Evolutionary conservation across 1,139 yeast genomes (phyloP).

Genomic region (Taiozyma sp.): DNA sequence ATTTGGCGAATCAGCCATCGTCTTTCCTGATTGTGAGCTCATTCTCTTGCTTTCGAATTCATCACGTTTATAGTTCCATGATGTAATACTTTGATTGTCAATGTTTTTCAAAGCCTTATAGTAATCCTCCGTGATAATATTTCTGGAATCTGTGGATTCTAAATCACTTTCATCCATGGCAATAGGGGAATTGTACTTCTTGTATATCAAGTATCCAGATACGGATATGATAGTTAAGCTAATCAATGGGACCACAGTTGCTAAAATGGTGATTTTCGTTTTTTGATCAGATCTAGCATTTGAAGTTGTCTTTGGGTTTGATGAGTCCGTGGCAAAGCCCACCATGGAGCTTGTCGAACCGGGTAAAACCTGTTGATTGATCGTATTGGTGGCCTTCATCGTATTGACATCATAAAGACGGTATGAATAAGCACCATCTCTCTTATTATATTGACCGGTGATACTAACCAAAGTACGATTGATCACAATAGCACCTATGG

Average conservation of each 20-base stretch:
- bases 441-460: slow-evolving; percentile 9
- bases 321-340: neutral
- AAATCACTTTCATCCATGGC: slow-evolving; percentile 6
- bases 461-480: slow-evolving; percentile 35
- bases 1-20: neutral
- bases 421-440: slow-evolving; percentile 19
- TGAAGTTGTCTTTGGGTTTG: neutral
- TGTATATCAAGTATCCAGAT: neutral
- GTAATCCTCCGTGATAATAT: slow-evolving; percentile 9
- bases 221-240: slow-evolving; percentile 3
- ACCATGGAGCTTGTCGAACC: neutral
- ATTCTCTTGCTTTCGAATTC: slow-evolving; percentile 12
- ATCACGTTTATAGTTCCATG: slow-evolving; percentile 21
- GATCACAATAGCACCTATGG: slow-evolving; percentile 35
- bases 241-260: slow-evolving; percentile 12
- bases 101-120: slow-evolving; percentile 13
- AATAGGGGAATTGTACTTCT: neutral
- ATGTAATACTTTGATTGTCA: slow-evolving; percentile 20
- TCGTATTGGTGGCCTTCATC: slow-evolving; percentile 17
- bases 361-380: neutral
- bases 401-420: slow-evolving; percentile 26
- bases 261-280: slow-evolving; percentile 6
- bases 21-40: neutral
- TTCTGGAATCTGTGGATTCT: slow-evolving; percentile 6
- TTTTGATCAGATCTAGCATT: neutral